These are phyloP conservation scores for Crucibulum laeve DNA, from an alignment of 768 basidiomycete species.

Conservation along the genomic window DNA sequence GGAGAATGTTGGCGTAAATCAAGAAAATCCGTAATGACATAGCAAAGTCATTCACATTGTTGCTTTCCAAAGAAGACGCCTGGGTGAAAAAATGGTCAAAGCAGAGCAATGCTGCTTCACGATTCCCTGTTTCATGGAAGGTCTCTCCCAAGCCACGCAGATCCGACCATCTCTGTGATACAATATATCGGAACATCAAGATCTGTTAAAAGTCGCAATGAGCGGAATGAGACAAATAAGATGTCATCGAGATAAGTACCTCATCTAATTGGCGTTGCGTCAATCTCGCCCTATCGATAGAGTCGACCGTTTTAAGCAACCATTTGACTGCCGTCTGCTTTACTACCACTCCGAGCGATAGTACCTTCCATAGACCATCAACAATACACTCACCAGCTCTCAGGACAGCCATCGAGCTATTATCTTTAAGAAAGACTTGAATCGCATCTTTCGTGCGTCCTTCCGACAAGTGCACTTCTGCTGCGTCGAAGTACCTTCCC, in stretches of 20 bases:
- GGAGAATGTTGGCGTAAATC: constrained; percentile 26
- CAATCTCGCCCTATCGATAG: constrained; percentile 16
- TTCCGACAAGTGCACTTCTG: constrained; percentile 43
- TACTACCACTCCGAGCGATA: constrained; percentile 33
- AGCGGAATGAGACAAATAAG: no score
- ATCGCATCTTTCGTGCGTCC: constrained; percentile 46
- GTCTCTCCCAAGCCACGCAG: constrained; percentile 25
- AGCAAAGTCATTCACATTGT: constrained; percentile 19
- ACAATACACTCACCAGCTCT: constrained; percentile 34
- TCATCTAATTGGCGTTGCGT: constrained; percentile 8
- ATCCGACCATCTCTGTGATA: constrained; percentile 10
- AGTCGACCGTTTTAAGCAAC: constrained; percentile 12
- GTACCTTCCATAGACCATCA: constrained; percentile 38
- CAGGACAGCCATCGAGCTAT: constrained; percentile 17
- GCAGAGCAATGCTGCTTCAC: constrained; percentile 32
- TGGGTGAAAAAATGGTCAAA: constrained; percentile 35
- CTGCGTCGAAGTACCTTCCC: constrained; percentile 43
- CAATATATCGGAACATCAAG: no score
- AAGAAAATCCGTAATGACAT: constrained; percentile 27
- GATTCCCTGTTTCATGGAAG: constrained; percentile 23
- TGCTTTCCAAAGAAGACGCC: constrained; percentile 17
- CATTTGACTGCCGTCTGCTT: constrained; percentile 7
- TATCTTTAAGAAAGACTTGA: constrained; percentile 33
- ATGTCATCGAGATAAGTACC: no score
- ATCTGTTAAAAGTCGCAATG: no score